Evolutionary conservation across 2,329 filamentous ascomycete genomes (phyloP).

Genomic region (Aureobasidium vineae): DNA sequence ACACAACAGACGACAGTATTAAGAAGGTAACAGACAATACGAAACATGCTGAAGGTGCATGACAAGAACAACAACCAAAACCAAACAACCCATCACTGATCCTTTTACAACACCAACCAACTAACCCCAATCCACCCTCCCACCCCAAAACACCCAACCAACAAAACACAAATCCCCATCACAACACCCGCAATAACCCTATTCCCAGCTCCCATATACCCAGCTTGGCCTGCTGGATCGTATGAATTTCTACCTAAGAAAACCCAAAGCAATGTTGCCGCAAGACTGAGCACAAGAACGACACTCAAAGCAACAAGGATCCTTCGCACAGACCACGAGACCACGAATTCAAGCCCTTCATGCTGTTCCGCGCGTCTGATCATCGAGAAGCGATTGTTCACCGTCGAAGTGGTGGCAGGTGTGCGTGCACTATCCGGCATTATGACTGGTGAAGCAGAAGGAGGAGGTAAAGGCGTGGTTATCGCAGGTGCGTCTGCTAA

Average conservation of each 20-base stretch:
- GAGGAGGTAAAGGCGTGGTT: not conserved
- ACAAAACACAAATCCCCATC: conserved; percentile 39
- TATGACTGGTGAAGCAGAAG: not conserved
- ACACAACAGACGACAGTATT: not conserved
- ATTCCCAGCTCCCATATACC: conserved; percentile 37
- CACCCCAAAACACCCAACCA: conserved; percentile 39
- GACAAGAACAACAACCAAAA: not conserved
- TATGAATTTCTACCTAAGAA: conserved; percentile 37
- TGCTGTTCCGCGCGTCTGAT: conserved; percentile 31
- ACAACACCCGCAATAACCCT: conserved; percentile 38
- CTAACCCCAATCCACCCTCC: conserved; percentile 41
- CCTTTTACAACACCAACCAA: conserved; percentile 39
- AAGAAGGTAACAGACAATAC: not conserved
- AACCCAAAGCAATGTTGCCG: conserved; percentile 39
- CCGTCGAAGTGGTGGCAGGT: conserved; percentile 12
- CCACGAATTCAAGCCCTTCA: conserved; percentile 41
- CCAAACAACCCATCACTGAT: not conserved
- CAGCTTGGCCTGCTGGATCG: conserved; percentile 28
- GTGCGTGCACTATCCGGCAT: not conserved
- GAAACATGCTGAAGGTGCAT: not conserved
- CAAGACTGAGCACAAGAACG: conserved; percentile 36
- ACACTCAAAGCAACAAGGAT: conserved; percentile 35
- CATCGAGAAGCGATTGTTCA: conserved; percentile 18
- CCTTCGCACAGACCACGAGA: conserved; percentile 37
- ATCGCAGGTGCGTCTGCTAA: conserved; percentile 33